These are phyloP conservation scores for Pseudogymnoascus sp. DNA, from an alignment of 2,329 filamentous ascomycete species.

Conservation along the genomic window DNA sequence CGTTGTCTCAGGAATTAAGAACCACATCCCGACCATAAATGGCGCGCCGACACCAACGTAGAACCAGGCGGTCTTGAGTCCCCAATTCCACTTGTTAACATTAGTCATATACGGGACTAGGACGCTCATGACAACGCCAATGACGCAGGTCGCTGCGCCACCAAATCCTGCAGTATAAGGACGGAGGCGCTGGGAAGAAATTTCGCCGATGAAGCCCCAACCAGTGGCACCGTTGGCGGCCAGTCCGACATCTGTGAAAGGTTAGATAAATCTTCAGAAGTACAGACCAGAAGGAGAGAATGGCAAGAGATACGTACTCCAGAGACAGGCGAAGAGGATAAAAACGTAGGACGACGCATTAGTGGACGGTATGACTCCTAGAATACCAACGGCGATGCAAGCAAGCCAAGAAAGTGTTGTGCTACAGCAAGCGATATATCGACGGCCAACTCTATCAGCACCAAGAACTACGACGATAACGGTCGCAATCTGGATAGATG, in stretches of 20 bases:
- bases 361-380: slow-evolving; percentile 11
- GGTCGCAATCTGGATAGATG: slow-evolving; percentile 30
- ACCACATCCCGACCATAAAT: slow-evolving; percentile 16
- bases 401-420: slow-evolving; percentile 11
- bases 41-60: slow-evolving; percentile 17
- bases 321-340: slow-evolving; percentile 12
- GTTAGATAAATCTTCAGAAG: neutral
- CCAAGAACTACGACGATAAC: slow-evolving; percentile 12
- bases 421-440: slow-evolving; percentile 11
- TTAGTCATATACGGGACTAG: slow-evolving; percentile 92
- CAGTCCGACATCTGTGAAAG: neutral
- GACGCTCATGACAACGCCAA: slow-evolving; percentile 73
- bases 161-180: slow-evolving; percentile 19
- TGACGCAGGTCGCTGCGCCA: slow-evolving; percentile 40
- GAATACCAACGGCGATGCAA: slow-evolving; percentile 13
- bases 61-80: slow-evolving; percentile 27
- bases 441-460: slow-evolving; percentile 11
- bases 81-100: slow-evolving; percentile 78
- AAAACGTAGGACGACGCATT: slow-evolving; percentile 12
- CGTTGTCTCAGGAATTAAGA: slow-evolving; percentile 17
- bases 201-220: slow-evolving; percentile 21
- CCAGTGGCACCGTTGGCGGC: slow-evolving; percentile 13
- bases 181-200: slow-evolving; percentile 21
- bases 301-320: slow-evolving; percentile 9
- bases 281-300: neutral